phyloP scores from a whole-genome alignment of 2,329 filamentous ascomycete species.

The Curvularia hawaiiensis region DNA sequence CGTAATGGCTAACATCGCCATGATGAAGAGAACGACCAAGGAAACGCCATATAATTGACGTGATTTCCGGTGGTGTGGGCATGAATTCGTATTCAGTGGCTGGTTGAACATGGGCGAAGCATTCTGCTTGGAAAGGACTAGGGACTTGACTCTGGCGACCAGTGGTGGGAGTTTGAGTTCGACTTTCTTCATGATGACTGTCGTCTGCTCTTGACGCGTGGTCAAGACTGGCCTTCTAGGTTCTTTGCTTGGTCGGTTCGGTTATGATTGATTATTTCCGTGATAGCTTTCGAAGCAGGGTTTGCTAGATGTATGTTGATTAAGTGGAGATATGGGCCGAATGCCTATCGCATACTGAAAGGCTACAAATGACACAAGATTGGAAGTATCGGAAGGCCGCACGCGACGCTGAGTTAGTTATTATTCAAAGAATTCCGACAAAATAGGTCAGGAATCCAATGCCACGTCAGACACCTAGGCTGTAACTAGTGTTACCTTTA shows the following conservation, averaged over 20 bases:
- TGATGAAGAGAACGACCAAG: slow-evolving; percentile 25
- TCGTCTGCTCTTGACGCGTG: slow-evolving; percentile 6
- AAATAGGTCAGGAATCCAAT: slow-evolving; percentile 12
- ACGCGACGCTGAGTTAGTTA: slow-evolving; percentile 23
- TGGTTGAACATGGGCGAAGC: slow-evolving; percentile 12
- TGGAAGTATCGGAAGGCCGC: background rate
- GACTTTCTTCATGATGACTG: slow-evolving; percentile 20
- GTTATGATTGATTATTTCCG: background rate
- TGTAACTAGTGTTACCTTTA: slow-evolving; percentile 30
- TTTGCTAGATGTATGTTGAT: background rate
- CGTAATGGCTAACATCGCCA: slow-evolving; percentile 29
- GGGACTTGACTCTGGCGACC: slow-evolving; percentile 18
- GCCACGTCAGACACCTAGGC: slow-evolving; percentile 27
- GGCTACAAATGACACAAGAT: background rate
- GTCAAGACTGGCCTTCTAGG: background rate
- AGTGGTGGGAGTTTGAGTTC: slow-evolving; percentile 15
- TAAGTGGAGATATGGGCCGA: background rate
- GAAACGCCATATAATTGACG: slow-evolving; percentile 26
- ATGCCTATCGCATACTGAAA: background rate
- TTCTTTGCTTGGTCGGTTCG: background rate
- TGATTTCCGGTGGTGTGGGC: slow-evolving; percentile 27
- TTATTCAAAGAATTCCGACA: slow-evolving; percentile 6
- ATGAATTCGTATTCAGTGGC: slow-evolving; percentile 17
- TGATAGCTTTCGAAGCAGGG: background rate
- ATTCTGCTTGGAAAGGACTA: slow-evolving; percentile 19